Conservation (phyloP, 73 alveolate species). For the Blepharisma stoltei region DNA sequence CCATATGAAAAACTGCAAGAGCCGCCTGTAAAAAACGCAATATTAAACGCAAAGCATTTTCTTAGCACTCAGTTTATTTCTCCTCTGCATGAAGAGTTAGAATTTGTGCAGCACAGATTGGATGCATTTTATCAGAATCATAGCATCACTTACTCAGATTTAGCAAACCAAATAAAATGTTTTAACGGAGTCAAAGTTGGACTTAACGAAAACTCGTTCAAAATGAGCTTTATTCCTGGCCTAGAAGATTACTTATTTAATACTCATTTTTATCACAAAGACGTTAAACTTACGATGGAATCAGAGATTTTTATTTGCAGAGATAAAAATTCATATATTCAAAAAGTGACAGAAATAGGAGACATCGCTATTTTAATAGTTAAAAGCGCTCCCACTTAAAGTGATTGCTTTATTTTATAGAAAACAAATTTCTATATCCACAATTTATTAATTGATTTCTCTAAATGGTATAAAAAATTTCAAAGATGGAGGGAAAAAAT, state of each 20-base stretch:
- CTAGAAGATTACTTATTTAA: background rate
- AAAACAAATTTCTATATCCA: too few relatives aligned
- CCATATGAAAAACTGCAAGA: background rate
- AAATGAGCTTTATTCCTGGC: background rate
- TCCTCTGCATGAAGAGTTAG: background rate
- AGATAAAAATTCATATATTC: background rate
- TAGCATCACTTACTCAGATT: background rate
- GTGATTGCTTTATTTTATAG: too few relatives aligned
- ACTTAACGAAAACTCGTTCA: background rate
- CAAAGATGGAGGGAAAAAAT: too few relatives aligned
- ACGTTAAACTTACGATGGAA: background rate
- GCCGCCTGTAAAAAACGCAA: background rate
- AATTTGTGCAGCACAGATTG: background rate
- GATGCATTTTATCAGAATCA: background rate
- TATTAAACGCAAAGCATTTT: background rate
- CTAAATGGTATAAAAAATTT: too few relatives aligned
- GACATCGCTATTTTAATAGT: too few relatives aligned
- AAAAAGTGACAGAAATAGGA: background rate
- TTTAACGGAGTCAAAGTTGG: background rate
- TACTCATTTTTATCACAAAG: background rate
- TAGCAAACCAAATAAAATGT: background rate
- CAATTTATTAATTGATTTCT: too few relatives aligned
- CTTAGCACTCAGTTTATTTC: background rate
- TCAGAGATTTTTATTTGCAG: background rate
- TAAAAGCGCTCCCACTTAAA: too few relatives aligned